Evolutionary conservation across 164 flowering plant species (phyloP).

Genomic region (Nymphaea thermarum): DNA sequence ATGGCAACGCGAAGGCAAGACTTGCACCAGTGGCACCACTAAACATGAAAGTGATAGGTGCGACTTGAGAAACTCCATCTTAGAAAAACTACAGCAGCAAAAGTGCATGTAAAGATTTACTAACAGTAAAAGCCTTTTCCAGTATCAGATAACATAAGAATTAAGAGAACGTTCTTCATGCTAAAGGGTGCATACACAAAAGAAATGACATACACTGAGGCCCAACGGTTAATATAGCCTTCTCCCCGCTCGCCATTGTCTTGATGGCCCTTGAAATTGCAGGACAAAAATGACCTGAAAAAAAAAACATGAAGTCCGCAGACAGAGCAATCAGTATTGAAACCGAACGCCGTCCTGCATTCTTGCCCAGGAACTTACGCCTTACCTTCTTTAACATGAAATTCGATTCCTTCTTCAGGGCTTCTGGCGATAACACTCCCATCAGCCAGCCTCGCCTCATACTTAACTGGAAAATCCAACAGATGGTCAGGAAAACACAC

Average conservation of each 20-base stretch:
- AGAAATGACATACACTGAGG: slow-evolving; percentile 46
- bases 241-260: slow-evolving; percentile 63
- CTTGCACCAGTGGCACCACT: no score
- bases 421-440: slow-evolving; percentile 43
- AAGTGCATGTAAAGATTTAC: not conserved
- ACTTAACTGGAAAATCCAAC: slow-evolving; percentile 36
- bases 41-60: not conserved
- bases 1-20: no score
- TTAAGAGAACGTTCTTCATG: no score
- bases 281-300: slow-evolving; percentile 52
- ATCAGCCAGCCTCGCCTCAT: slow-evolving; percentile 34
- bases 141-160: no score
- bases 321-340: no score
- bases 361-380: not conserved
- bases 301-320: not conserved
- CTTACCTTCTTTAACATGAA: slow-evolving; percentile 60
- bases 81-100: not conserved
- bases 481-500: not conserved
- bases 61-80: no score
- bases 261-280: slow-evolving; percentile 42
- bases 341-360: not conserved
- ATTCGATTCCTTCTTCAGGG: slow-evolving; percentile 53
- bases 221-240: slow-evolving; percentile 36
- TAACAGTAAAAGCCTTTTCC: not conserved
- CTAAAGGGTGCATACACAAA: no score